A percentile compares a stretch with the other conserved stretches of the same genome.
phyloP scores from a whole-genome alignment of 2,329 filamentous ascomycete species.

The Tolypocladium amazonense region DNA sequence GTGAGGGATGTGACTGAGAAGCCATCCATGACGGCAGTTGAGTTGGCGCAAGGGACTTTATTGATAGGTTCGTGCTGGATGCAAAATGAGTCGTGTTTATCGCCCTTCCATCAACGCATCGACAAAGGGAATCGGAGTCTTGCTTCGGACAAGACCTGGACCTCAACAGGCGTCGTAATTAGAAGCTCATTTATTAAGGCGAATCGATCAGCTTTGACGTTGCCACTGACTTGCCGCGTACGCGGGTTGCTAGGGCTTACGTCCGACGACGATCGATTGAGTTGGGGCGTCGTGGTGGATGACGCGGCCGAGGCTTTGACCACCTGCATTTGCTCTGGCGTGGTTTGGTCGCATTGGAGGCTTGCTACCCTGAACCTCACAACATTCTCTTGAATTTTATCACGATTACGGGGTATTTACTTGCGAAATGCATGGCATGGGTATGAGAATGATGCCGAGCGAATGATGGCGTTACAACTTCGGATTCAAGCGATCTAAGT shows the following conservation, averaged over 20 bases:
- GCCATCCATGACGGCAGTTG: constrained; percentile 15
- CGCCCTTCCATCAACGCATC: neutral
- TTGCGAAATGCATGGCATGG: no score
- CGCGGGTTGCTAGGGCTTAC: neutral
- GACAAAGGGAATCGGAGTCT: neutral
- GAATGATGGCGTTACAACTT: no score
- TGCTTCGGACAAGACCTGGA: neutral
- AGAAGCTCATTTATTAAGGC: neutral
- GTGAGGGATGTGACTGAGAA: constrained; percentile 23
- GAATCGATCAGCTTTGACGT: neutral
- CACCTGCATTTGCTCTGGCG: neutral
- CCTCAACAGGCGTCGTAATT: no score
- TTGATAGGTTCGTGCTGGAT: neutral
- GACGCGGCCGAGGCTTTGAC: neutral
- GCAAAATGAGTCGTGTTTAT: neutral
- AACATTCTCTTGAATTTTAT: neutral
- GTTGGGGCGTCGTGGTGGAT: neutral
- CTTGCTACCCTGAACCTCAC: neutral
- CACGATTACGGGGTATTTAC: no score
- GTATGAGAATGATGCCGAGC: no score
- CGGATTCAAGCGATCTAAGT: no score
- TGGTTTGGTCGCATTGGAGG: neutral
- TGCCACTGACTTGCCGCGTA: neutral
- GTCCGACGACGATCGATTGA: neutral
- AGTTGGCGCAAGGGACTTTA: neutral